Base-by-base conservation (phyloP, 345 rosid genomes). In the Cardamine chenopodiifolia region DNA sequence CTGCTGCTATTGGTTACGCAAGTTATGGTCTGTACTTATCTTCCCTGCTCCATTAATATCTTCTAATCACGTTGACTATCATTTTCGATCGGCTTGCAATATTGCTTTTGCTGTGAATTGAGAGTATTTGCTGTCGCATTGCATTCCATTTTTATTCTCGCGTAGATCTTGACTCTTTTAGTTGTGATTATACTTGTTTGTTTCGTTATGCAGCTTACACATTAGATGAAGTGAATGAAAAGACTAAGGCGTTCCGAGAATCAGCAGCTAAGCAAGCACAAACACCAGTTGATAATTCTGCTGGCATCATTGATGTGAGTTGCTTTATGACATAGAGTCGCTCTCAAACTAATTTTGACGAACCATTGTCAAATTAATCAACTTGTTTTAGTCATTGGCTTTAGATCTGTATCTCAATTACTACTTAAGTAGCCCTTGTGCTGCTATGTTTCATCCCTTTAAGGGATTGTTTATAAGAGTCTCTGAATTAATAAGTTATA, bases 141-240 rank as follows among this genome's bases (percentile, higher is more conserved):
- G n/a, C n/a, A n/a, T n/a, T n/a, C n/a, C n/a, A n/a, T n/a, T n/a
- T n/a, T n/a, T n/a, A n/a, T n/a, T n/a, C n/a, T n/a, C n/a, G 8
- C 2, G 37, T 3, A 11, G 22, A 14, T 10, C 5, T 20, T 42
- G 40, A 26, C 66, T 57, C 62, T 25, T 11, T 59, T 62, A 5
- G 32, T 28, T 35, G 35, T 62, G 63, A 67, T 53, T 11, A 5
- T 3, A 35, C 12, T 65, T 37, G 22, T 66, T n/a, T 70, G 52
- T 47, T 56, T 47, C 66, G 32, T 28, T 70, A 39, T 70, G 86
- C 86, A 92, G 99, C 90, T 2, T 90, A 84, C 76, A 62, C 91
- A 32, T 68, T 84, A 55, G 90, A 89, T 70, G 94, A 95, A 79
- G 81, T 90, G 40, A 88, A 86, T 35, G 83, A 86, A 62, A 90